Percentiles rank a stretch among this genome's conserved stretches.
Evolutionary conservation across 2,329 filamentous ascomycete genomes (phyloP).

Genomic region (Alternaria viburni): DNA sequence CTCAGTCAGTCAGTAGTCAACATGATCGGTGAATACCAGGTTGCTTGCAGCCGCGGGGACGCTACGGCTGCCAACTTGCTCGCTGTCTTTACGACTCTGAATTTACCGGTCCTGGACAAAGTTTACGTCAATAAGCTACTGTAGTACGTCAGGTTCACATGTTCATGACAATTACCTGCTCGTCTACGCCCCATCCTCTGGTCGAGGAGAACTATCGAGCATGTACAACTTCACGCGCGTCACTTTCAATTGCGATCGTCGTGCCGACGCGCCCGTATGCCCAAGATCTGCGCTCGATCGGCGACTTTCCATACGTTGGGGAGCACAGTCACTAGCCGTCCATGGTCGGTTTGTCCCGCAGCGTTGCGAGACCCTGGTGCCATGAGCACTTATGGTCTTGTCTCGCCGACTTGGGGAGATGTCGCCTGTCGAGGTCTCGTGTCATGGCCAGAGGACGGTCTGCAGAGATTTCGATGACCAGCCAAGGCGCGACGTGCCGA

Average conservation of each 20-base stretch:
- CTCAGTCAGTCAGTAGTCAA: neutral
- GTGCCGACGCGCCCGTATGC: slow-evolving; percentile 12
- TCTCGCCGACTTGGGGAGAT: slow-evolving; percentile 10
- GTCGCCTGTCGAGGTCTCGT: slow-evolving; percentile 1
- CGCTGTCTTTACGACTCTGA: slow-evolving; percentile 3
- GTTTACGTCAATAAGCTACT: slow-evolving; percentile 7
- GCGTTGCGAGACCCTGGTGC: slow-evolving; percentile 23
- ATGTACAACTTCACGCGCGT: slow-evolving; percentile 5
- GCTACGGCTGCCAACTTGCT: neutral
- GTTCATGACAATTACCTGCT: slow-evolving; percentile 1
- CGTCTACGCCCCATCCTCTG: slow-evolving; percentile 2
- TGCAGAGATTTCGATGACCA: slow-evolving; percentile 12
- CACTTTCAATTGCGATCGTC: slow-evolving; percentile 36
- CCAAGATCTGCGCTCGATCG: slow-evolving; percentile 34
- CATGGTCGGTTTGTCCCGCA: slow-evolving; percentile 26
- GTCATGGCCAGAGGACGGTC: slow-evolving; percentile 8
- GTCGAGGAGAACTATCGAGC: neutral
- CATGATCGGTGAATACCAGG: neutral
- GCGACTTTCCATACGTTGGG: slow-evolving; percentile 25
- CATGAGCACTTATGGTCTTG: neutral
- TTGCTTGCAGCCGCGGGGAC: neutral
- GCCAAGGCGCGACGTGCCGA: slow-evolving; percentile 13
- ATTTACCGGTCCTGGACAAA: neutral
- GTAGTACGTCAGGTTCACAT: neutral
- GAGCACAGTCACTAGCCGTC: slow-evolving; percentile 22